Base-by-base conservation (phyloP, 768 basidiomycete species). In the Termitomyces sp. region DNA sequence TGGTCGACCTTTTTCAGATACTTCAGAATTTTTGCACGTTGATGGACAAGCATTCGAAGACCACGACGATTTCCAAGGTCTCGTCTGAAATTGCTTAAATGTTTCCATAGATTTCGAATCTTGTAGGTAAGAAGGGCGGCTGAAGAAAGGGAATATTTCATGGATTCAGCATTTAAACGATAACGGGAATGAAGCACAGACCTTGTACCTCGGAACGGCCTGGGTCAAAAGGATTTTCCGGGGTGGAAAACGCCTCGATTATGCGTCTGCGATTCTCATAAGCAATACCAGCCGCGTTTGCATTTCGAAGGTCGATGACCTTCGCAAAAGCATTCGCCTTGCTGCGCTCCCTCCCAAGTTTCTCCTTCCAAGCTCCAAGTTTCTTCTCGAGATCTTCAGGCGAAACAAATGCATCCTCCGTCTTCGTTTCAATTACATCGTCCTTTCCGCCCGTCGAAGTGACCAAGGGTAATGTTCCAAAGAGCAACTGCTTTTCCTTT, bases 181-280 rank as follows among this genome's bases (percentile, higher is more conserved):
- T n/a, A 35, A 44, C 5, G 36, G 26, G 32, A 35, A 13, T 28
- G 23, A 16, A 30, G 14, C 30, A 57, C 55, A 56, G 53, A 93
- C 95, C 93, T 81, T 97, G 95, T 0, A 97, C 95, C 68, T 94
- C 93, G 1, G 91, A 80, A 44, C 89, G 78, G 44, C 95, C 95
- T 0, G 94, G 78, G 70, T 95, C 91, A 59, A 80, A 84, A 26
- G 81, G 81, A 63, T 83, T 87, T 53, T 78, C 79, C 0, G 82
- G 79, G 7, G 80, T 76, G 0, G 95, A 96, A 74, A 98, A 98
- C 32, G 82, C 85, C 14, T 74, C 74, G 32, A 97, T 78, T 61
- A 95, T 88, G 61, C 93, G 80, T 68, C 84, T 78, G 60, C 90
- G 79, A 71, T 97, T 98, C 74, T 94, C 92, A 66, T 82, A 91